phyloP scores from a whole-genome alignment of 192 early-diverging fungal species.

The Polychytrium aggregatum region DNA sequence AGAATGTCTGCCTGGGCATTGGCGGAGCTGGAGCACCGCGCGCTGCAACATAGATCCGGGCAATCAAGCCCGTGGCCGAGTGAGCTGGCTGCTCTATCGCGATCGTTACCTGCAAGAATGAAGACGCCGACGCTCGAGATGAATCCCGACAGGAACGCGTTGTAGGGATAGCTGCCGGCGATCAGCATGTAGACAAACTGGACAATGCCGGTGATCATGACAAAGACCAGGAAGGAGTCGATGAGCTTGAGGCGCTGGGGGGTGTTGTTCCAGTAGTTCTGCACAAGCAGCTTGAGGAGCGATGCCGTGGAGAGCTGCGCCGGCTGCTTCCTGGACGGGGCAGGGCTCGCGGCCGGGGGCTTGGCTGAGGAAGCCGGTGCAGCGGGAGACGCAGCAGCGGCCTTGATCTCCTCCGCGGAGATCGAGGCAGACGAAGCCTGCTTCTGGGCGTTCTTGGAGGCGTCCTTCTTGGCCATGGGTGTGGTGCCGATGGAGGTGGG shows the following conservation, averaged over 20 bases:
- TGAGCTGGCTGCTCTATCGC: background rate
- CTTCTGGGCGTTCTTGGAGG: too few species aligned
- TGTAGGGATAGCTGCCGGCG: conserved; percentile 93
- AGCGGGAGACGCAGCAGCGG: too few species aligned
- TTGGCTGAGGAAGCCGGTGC: too few species aligned
- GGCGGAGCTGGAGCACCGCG: background rate
- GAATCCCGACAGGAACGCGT: conserved; percentile 94
- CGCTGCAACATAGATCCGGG: background rate
- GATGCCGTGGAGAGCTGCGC: too few species aligned
- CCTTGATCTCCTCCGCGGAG: too few species aligned
- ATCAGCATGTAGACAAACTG: conserved; percentile 83
- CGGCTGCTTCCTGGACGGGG: too few species aligned
- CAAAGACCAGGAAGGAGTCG: conserved; percentile 86
- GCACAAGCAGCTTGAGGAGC: conserved; percentile 19
- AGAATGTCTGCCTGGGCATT: background rate
- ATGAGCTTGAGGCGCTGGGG: conserved; percentile 76
- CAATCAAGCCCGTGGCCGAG: background rate
- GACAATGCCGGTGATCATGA: conserved; percentile 76
- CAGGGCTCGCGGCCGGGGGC: too few species aligned
- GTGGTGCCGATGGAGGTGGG: too few species aligned
- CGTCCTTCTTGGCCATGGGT: too few species aligned
- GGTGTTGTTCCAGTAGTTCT: conserved; percentile 51
- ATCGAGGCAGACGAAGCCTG: too few species aligned
- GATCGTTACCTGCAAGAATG: conserved; percentile 62
- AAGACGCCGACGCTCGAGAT: conserved; percentile 84